Percentiles rank a stretch among this genome's conserved stretches.
Evolutionary conservation across 192 early-diverging fungal species (phyloP).

Genomic region (Gamsiella multidivaricata): DNA sequence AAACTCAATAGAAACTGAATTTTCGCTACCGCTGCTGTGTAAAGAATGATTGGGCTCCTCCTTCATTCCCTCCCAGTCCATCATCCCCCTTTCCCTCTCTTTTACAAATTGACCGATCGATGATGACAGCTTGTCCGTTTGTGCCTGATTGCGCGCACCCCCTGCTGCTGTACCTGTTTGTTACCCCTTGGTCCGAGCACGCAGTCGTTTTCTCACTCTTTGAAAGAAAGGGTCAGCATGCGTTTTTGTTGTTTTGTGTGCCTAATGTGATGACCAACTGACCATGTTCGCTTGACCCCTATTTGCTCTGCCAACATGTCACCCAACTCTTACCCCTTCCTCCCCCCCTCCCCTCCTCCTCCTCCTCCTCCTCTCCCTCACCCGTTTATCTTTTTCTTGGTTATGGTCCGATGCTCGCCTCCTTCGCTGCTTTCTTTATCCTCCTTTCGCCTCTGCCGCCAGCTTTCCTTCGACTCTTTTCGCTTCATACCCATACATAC

Average conservation of each 20-base stretch:
- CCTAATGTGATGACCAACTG: constrained; percentile 4
- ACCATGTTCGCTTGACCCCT: not conserved
- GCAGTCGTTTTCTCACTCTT: not conserved
- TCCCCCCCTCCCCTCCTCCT: not conserved
- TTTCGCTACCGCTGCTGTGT: no score
- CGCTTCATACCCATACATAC: not conserved
- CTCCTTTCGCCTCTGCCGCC: constrained; percentile 1
- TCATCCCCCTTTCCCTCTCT: no score
- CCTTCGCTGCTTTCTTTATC: not conserved
- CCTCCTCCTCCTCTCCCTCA: not conserved
- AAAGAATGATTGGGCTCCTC: no score
- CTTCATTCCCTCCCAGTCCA: no score
- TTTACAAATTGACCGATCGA: no score
- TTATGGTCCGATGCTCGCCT: not conserved
- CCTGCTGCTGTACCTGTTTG: not conserved
- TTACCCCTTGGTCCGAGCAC: constrained; percentile 4
- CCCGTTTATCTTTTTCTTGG: not conserved
- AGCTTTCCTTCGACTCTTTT: not conserved
- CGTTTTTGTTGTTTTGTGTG: constrained; percentile 3
- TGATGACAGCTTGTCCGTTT: no score
- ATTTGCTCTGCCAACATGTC: no score
- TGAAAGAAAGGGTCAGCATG: constrained; percentile 15
- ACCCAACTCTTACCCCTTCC: no score
- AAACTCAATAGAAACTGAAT: no score
- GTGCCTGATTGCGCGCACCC: no score